Evolutionary conservation across 2,329 filamentous ascomycete genomes (phyloP), one percentile per base, ranked within the genome.

Genomic region (Coleophoma cylindrospora): DNA sequence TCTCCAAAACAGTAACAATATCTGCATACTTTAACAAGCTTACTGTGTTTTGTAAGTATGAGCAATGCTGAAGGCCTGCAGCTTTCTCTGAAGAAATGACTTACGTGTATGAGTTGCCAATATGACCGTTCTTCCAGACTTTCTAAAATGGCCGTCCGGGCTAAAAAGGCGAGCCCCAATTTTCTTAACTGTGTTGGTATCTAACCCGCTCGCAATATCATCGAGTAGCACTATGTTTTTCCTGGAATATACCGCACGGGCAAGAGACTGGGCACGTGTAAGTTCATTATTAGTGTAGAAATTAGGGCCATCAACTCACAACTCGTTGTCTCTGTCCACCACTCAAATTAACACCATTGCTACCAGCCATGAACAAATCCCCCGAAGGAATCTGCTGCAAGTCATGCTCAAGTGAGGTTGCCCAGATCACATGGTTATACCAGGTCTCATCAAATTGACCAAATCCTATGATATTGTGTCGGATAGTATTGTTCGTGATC

Each of bases 371-470:
- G 3, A 53, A 58, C 40, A 38, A 49, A 48, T 66, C 63, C 17
- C 60, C 58, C 5, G 60, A 49, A 3, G 56, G 50, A 33, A 68
- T 51, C 32, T 21, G 27, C 21, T 49, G 41, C 10, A 87, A 66
- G 67, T 86, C 83, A 0, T 77, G 73, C 13, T 75, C 69, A 4
- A 87, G 68, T 1, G 83, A 82, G 60, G 83, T 86, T 10, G 82
- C 81, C 60, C 85, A 78, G 9, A 87, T 67, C 14, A 87, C 83
- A 41, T 75, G 65, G 41, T 81, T 71, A 60, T 87, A 87, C 81
- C 83, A 86, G 8, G 65, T 66, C 22, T 73, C 68, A 21, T 84
- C 71, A 50, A 71, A 76, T 1, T 68, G 66, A 46, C 54, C 51
- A 11, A 55, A 49, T 0, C 68, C 71, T 1, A 69, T 52, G 3